These are phyloP conservation scores for Aspergillus oerlinghausenensis DNA, from an alignment of 2,329 filamentous ascomycete genomes.

Conservation along the genomic window DNA sequence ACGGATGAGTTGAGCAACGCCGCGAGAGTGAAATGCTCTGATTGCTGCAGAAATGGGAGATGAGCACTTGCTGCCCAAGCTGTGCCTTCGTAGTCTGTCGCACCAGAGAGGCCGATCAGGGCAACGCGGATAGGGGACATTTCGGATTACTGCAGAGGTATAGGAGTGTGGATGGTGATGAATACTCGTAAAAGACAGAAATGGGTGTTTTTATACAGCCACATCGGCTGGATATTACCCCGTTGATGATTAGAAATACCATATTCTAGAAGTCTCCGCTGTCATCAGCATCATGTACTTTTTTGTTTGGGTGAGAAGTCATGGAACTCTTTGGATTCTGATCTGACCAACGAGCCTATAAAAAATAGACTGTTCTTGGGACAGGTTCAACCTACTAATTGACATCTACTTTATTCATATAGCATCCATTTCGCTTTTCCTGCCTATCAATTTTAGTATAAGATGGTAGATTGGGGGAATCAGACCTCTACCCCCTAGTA, in stretches of 20 bases:
- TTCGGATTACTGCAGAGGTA: neutral
- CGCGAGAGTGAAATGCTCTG: slow-evolving; percentile 6
- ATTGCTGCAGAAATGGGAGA: slow-evolving; percentile 5
- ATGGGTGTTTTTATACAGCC: no score
- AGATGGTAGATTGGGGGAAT: no score
- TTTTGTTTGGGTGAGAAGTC: no score
- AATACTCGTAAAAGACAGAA: neutral
- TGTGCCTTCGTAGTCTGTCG: slow-evolving; percentile 5
- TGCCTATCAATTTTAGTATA: no score
- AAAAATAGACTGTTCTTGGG: no score
- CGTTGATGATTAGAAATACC: neutral
- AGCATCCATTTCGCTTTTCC: no score
- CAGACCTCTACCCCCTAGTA: no score
- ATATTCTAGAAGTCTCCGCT: neutral
- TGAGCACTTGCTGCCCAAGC: slow-evolving; percentile 8
- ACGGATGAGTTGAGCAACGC: slow-evolving; percentile 9
- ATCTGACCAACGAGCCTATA: no score
- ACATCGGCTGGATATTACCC: neutral
- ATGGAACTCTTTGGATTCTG: no score
- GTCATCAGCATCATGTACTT: no score
- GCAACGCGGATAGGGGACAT: slow-evolving; percentile 8
- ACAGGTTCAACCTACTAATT: no score
- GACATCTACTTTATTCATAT: no score
- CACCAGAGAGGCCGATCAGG: slow-evolving; percentile 8
- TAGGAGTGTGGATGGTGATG: neutral